A percentile compares a stretch with the other conserved stretches of the same genome.
Evolutionary conservation across 768 basidiomycete species (phyloP).

Genomic region (Russula sp.): DNA sequence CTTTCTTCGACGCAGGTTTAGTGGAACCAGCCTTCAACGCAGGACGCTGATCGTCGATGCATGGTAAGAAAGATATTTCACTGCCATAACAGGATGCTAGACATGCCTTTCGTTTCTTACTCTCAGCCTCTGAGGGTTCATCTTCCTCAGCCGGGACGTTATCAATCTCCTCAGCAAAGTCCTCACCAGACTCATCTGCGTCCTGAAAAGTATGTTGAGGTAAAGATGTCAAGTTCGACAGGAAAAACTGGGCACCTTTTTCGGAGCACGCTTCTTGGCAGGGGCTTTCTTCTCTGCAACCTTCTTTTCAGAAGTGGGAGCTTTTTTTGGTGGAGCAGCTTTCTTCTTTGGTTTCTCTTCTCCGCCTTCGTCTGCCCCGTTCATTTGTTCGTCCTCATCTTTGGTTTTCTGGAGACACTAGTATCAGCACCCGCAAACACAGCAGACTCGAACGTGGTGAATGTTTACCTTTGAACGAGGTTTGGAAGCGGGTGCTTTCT

Average conservation of each 20-base stretch:
- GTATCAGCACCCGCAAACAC: neutral
- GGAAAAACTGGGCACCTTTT: conserved; percentile 23
- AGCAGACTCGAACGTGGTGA: neutral
- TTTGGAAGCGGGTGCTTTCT: conserved; percentile 42
- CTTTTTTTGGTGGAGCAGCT: conserved; percentile 22
- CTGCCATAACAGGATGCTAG: neutral
- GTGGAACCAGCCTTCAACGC: conserved; percentile 1
- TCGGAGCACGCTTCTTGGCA: conserved; percentile 38
- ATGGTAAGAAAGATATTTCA: neutral
- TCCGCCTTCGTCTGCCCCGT: conserved; percentile 34
- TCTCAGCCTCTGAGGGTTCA: conserved; percentile 34
- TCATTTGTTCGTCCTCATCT: conserved; percentile 43
- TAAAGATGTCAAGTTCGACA: neutral
- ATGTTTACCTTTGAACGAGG: conserved; percentile 11
- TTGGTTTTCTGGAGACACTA: conserved; percentile 37
- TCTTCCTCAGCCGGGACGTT: conserved; percentile 42
- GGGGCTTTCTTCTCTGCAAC: conserved; percentile 41
- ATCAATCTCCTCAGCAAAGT: conserved; percentile 39
- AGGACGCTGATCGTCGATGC: conserved; percentile 1
- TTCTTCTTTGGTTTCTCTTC: conserved; percentile 31
- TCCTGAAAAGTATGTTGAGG: conserved; percentile 22
- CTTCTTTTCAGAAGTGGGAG: conserved; percentile 38
- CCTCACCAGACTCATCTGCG: conserved; percentile 39
- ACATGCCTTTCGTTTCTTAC: conserved; percentile 68
- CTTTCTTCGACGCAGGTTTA: conserved; percentile 14